Conservation (phyloP, 2,329 filamentous ascomycete species). For the Colletotrichum echinochloae region DNA sequence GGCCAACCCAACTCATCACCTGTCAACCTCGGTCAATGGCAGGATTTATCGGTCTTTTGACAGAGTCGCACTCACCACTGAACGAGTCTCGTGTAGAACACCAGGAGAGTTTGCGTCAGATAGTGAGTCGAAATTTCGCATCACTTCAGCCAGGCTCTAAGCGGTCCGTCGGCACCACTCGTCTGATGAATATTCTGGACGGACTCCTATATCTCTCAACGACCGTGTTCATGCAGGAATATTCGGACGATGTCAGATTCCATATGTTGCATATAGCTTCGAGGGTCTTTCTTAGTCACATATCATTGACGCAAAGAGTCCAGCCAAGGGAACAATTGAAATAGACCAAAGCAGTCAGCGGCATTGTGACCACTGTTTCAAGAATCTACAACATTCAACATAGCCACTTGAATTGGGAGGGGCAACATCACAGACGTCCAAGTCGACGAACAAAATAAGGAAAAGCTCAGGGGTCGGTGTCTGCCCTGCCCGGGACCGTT, state of each 20-base stretch:
- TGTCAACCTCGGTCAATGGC: neutral
- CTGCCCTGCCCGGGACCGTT: neutral
- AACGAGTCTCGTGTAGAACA: too few relatives aligned
- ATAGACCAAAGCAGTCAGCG: neutral
- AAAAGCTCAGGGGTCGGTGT: neutral
- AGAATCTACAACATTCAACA: neutral
- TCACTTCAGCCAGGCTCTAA: neutral
- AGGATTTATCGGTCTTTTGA: neutral
- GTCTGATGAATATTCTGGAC: neutral
- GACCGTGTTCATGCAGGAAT: fast-evolving
- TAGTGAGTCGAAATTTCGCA: neutral
- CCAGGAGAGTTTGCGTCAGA: neutral
- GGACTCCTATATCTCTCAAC: too few relatives aligned
- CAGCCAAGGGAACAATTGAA: neutral
- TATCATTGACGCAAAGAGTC: too few relatives aligned
- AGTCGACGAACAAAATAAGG: too few relatives aligned
- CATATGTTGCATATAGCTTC: neutral
- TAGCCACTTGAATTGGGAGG: neutral
- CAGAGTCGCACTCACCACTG: neutral
- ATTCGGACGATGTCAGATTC: neutral
- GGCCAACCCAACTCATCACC: neutral
- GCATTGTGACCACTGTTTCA: neutral
- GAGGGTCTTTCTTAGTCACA: neutral
- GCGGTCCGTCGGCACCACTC: neutral
- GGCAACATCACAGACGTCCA: neutral